phyloP scores from a whole-genome alignment of 768 basidiomycete genomes.

The Mycena floridula region DNA sequence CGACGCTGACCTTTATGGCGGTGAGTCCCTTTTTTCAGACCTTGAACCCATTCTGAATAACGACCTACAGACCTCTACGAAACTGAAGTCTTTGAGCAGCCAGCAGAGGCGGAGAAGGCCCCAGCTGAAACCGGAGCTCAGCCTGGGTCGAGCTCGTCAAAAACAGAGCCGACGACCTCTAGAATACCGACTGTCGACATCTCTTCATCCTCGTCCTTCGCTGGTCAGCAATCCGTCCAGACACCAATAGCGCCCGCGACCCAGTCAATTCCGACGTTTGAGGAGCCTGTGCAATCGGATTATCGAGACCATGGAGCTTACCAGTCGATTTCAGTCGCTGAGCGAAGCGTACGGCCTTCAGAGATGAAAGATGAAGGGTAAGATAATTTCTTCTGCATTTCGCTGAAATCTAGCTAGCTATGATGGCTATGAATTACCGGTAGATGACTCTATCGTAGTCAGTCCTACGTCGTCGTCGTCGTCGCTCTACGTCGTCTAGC shows the following conservation, averaged over 20 bases:
- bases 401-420: too few species aligned
- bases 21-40: slow-evolving; percentile 31
- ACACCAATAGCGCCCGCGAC: slow-evolving; percentile 28
- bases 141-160: too few species aligned
- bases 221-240: slow-evolving; percentile 17
- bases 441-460: slow-evolving; percentile 56
- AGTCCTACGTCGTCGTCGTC: slow-evolving; percentile 20
- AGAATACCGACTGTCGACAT: neutral
- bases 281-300: slow-evolving; percentile 52
- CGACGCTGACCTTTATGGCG: slow-evolving; percentile 87
- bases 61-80: slow-evolving; percentile 64
- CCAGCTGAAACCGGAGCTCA: slow-evolving; percentile 11
- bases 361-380: slow-evolving; percentile 99
- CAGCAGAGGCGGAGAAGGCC: slow-evolving; percentile 30
- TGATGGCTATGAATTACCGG: too few species aligned
- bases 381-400: slow-evolving; percentile 35
- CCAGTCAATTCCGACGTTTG: slow-evolving; percentile 77
- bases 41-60: slow-evolving; percentile 1
- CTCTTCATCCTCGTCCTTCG: slow-evolving; percentile 11
- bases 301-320: slow-evolving; percentile 36
- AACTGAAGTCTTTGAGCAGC: slow-evolving; percentile 47
- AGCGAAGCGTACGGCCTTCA: slow-evolving; percentile 71
- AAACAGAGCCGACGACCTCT: too few species aligned
- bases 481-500: slow-evolving; percentile 50
- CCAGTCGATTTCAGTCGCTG: slow-evolving; percentile 39